Evolutionary conservation across 257 asterid species (phyloP).

Genomic region (Solanum piurae): DNA sequence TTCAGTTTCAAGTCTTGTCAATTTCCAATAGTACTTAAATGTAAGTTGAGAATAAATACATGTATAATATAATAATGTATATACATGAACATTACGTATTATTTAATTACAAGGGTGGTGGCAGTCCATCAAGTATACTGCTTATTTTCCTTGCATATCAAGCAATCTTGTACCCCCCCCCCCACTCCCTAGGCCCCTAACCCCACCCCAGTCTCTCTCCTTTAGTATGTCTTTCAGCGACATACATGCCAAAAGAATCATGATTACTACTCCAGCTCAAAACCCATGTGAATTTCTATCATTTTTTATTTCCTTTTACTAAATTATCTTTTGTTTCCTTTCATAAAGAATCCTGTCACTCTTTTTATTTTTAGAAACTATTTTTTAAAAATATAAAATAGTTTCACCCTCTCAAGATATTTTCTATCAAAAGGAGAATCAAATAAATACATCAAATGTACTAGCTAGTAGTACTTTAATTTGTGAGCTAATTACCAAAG

Average conservation of each 20-base stretch:
- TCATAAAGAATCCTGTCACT: not conserved
- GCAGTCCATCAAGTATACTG: constrained; percentile 72
- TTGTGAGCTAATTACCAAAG: not conserved
- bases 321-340: constrained; percentile 13
- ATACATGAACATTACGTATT: not conserved
- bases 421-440: not conserved
- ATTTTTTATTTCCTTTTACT: constrained; percentile 38
- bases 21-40: not conserved
- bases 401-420: not conserved
- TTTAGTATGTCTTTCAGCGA: constrained; percentile 15
- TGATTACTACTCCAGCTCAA: constrained; percentile 62
- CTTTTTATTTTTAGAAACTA: not conserved
- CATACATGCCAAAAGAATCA: constrained; percentile 62
- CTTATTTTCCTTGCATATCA: constrained; percentile 79
- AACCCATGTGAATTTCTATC: constrained; percentile 73
- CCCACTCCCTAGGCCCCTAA: not conserved
- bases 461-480: not conserved
- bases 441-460: not conserved
- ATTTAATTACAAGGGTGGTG: constrained; percentile 17
- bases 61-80: not conserved
- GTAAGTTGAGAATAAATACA: not conserved
- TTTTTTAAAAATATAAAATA: not conserved
- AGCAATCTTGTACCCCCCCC: constrained; percentile 36
- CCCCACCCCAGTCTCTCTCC: not conserved
- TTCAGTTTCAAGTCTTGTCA: not conserved